These are phyloP conservation scores for Pyrus betulifolia DNA, from an alignment of 306 rosid genomes.

Conservation along the genomic window DNA sequence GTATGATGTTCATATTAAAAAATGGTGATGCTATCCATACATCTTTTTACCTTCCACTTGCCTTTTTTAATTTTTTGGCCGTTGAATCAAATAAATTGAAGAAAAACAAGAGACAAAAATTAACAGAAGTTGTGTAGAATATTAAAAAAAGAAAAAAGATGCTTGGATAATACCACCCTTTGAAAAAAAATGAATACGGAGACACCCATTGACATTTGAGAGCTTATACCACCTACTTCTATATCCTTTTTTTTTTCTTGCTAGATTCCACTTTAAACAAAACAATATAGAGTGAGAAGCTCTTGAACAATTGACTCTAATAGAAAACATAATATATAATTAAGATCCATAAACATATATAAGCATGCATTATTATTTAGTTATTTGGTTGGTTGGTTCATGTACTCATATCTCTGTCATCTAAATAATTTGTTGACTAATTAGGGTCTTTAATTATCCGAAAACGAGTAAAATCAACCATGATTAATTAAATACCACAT, in stretches of 20 bases:
- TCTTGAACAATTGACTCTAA: conserved; percentile 9
- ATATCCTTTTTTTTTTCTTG: too few species aligned
- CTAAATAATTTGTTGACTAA: not conserved
- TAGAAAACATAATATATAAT: too few species aligned
- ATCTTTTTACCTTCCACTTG: too few species aligned
- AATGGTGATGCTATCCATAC: not conserved
- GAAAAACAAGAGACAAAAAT: too few species aligned
- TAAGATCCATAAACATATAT: not conserved
- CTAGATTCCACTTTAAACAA: not conserved
- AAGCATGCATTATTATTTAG: not conserved
- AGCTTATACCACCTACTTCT: not conserved
- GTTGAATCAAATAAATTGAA: too few species aligned
- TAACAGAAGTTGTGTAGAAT: too few species aligned
- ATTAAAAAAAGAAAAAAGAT: too few species aligned
- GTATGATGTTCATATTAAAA: not conserved
- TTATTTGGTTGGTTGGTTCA: not conserved
- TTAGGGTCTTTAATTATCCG: not conserved
- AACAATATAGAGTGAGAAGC: conserved; percentile 16
- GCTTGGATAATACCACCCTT: too few species aligned
- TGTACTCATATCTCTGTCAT: not conserved
- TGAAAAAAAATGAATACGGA: not conserved
- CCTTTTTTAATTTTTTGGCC: too few species aligned
- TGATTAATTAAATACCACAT: not conserved
- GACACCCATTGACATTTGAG: conserved; percentile 18
- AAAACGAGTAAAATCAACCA: not conserved